Percentiles rank a stretch among this genome's conserved stretches.
Evolutionary conservation across 768 basidiomycete species (phyloP).

Genomic region (Holtermannia corniformis): DNA sequence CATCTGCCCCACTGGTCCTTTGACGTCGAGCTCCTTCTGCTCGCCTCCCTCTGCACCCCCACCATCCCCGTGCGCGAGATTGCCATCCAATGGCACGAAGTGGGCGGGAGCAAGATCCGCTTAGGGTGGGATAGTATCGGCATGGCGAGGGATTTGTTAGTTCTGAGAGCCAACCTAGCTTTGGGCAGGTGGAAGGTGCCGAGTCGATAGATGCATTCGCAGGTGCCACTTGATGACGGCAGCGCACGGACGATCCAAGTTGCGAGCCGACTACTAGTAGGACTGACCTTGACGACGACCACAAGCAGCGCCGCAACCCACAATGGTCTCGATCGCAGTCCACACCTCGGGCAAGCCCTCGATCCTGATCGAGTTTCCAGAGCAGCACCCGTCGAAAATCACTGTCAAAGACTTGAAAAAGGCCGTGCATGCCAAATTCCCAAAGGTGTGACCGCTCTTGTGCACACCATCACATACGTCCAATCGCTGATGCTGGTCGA

Average conservation of each 20-base stretch:
- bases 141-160: slow-evolving; percentile 78
- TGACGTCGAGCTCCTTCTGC: slow-evolving; percentile 82
- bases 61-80: slow-evolving; percentile 73
- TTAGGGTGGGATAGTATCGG: slow-evolving; percentile 74
- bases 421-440: slow-evolving; percentile 52
- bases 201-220: not conserved
- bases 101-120: slow-evolving; percentile 81
- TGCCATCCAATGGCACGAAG: slow-evolving; percentile 86
- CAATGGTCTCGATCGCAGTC: slow-evolving; percentile 55
- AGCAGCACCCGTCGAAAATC: slow-evolving; percentile 37
- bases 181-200: slow-evolving; percentile 56
- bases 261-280: too few species aligned
- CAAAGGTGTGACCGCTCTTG: slow-evolving; percentile 43
- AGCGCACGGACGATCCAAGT: too few species aligned
- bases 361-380: slow-evolving; percentile 38
- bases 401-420: slow-evolving; percentile 63
- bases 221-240: too few species aligned
- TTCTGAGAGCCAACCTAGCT: slow-evolving; percentile 71
- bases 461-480: not conserved
- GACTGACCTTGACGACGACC: not conserved
- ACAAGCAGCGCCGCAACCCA: too few species aligned
- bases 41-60: slow-evolving; percentile 61
- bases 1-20: slow-evolving; percentile 92
- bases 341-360: slow-evolving; percentile 47
- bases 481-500: not conserved